phyloP scores from a whole-genome alignment of 805 yeast genomes.

The Wickerhamomyces subpelliculosus region DNA sequence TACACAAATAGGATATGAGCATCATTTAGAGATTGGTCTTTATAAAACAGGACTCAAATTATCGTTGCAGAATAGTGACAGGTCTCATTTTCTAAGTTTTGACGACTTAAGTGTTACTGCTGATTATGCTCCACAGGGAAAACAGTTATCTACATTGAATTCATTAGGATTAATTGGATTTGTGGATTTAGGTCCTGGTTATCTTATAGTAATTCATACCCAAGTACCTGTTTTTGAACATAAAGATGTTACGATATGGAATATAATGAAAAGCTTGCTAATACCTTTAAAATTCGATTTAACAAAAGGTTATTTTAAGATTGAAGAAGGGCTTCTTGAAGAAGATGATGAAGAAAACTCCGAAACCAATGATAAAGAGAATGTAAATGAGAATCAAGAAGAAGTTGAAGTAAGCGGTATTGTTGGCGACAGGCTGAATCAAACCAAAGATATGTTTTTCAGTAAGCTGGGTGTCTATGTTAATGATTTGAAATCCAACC shows the following conservation, averaged over 20 bases:
- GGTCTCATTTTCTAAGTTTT: neutral
- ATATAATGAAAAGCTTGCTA: constrained; percentile 12
- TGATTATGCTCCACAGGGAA: neutral
- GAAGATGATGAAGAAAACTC: constrained; percentile 1
- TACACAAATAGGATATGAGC: neutral
- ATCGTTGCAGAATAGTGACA: neutral
- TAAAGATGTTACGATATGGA: constrained; percentile 11
- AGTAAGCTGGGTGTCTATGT: constrained; percentile 21
- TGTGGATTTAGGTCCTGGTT: constrained; percentile 21
- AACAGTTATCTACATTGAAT: constrained; percentile 4
- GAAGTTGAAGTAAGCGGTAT: neutral
- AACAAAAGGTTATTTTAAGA: constrained; percentile 9
- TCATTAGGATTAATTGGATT: constrained; percentile 15
- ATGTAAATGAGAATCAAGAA: too few species aligned
- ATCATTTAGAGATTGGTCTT: neutral
- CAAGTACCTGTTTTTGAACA: constrained; percentile 10
- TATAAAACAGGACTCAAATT: neutral
- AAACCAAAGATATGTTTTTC: constrained; percentile 16
- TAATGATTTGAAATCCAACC: constrained; percentile 19
- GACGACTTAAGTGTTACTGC: neutral
- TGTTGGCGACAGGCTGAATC: constrained; percentile 5
- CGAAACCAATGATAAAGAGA: too few species aligned
- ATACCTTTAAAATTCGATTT: constrained; percentile 18
- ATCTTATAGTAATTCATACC: constrained; percentile 11
- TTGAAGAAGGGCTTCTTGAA: neutral